Conservation (phyloP, 1,284 basidiomycete species). For the Earliella scabrosa region DNA sequence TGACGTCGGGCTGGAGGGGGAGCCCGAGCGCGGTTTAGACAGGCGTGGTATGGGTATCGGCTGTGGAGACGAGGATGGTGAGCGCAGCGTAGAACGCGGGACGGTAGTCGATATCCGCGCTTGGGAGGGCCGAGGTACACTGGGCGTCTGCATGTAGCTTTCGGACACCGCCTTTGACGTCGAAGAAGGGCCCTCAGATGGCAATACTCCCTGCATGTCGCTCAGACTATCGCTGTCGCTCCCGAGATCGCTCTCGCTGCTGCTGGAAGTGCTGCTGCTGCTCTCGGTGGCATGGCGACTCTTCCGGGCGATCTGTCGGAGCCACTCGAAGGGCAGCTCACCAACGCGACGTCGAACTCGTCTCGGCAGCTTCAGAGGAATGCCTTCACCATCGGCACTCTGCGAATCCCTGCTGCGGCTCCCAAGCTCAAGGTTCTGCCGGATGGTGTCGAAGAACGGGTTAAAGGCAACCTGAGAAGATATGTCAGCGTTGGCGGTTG, state of each 20-base stretch:
- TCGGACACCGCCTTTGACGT: no score
- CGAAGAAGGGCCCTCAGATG: no score
- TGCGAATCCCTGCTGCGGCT: slow-evolving; percentile 53
- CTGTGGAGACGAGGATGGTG: slow-evolving; percentile 20
- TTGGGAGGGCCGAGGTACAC: neutral
- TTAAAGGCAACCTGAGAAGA: slow-evolving; percentile 57
- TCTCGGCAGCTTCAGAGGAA: slow-evolving; percentile 74
- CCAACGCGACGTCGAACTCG: slow-evolving; percentile 63
- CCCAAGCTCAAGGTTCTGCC: slow-evolving; percentile 92
- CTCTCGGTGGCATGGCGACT: slow-evolving; percentile 40
- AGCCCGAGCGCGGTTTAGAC: neutral
- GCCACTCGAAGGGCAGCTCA: slow-evolving; percentile 84
- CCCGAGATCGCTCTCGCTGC: slow-evolving; percentile 2
- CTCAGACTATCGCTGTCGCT: neutral
- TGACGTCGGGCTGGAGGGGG: slow-evolving; percentile 11
- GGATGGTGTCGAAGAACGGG: slow-evolving; percentile 94
- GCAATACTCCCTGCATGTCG: no score
- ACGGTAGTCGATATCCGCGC: neutral
- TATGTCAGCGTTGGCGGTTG: neutral
- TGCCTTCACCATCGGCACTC: slow-evolving; percentile 63
- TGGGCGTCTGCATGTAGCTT: neutral
- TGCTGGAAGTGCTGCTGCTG: slow-evolving; percentile 25
- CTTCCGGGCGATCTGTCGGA: slow-evolving; percentile 69
- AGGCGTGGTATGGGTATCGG: slow-evolving; percentile 2
- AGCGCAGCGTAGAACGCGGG: slow-evolving; percentile 16